phyloP scores from a whole-genome alignment of 2,329 filamentous ascomycete genomes.

The Epicoccum nigrum region DNA sequence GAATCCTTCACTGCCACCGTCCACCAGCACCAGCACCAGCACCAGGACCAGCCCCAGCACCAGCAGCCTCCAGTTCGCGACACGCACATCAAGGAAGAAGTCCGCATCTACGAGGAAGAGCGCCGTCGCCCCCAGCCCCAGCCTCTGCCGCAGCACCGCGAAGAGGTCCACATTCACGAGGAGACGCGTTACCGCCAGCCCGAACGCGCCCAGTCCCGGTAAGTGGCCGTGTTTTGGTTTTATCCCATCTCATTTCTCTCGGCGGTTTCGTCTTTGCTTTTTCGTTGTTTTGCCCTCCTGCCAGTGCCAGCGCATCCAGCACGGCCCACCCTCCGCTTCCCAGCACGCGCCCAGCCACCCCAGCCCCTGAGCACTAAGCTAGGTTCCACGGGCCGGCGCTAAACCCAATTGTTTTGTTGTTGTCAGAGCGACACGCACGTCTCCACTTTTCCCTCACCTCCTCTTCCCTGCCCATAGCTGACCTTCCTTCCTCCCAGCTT shows the following conservation, averaged over 20 bases:
- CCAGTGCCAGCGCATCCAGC: constrained; percentile 36
- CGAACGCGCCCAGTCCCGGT: constrained; percentile 39
- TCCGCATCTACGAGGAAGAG: constrained; percentile 82
- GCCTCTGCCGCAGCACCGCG: constrained; percentile 36
- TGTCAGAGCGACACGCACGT: constrained; percentile 47
- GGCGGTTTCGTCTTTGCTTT: constrained; percentile 10
- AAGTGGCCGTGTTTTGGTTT: constrained; percentile 25
- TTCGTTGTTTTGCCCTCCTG: constrained; percentile 25
- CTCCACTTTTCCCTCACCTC: constrained; percentile 47
- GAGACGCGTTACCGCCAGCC: constrained; percentile 38
- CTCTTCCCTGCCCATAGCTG: constrained; percentile 48
- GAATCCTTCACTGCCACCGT: constrained; percentile 58
- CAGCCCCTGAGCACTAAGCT: constrained; percentile 39
- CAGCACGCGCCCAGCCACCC: constrained; percentile 25
- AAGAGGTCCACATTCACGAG: constrained; percentile 45
- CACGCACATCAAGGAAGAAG: constrained; percentile 78
- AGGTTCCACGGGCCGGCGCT: constrained; percentile 29
- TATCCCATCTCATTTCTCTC: too few relatives aligned
- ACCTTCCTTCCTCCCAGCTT: constrained; percentile 57
- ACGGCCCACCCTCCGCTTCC: constrained; percentile 39
- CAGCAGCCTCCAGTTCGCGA: constrained; percentile 29
- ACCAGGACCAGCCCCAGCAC: background rate
- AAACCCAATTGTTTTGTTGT: constrained; percentile 47
- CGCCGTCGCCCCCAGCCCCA: constrained; percentile 70
- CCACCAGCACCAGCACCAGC: constrained; percentile 18